Evolutionary conservation across 169 alveolate genomes (phyloP).

Genomic region (Plasmodium inui): DNA sequence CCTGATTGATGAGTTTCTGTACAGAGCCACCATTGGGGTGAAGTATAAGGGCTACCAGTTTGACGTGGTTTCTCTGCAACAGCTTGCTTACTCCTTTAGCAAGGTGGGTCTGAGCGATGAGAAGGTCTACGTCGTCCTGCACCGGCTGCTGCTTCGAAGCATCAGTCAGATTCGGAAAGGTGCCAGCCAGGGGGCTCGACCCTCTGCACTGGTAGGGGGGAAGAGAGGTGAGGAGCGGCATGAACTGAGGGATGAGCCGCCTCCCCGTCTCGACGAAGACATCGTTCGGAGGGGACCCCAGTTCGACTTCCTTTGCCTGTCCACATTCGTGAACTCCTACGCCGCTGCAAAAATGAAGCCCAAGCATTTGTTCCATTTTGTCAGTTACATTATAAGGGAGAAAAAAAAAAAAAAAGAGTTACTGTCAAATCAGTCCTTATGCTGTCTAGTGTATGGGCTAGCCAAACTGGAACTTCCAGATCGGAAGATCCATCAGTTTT

Average conservation of each 20-base stretch:
- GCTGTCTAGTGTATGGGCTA: constrained; percentile 46
- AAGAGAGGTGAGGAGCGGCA: background rate
- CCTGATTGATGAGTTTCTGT: constrained; percentile 60
- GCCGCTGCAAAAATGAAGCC: constrained; percentile 14
- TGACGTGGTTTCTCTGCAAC: constrained; percentile 59
- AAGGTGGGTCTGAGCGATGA: constrained; percentile 56
- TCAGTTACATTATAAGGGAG: constrained; percentile 64
- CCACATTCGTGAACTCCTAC: constrained; percentile 46
- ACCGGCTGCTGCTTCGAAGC: constrained; percentile 19
- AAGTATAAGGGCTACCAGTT: constrained; percentile 28
- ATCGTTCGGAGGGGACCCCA: background rate
- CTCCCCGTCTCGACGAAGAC: no score
- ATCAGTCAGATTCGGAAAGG: constrained; percentile 1
- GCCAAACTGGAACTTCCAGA: constrained; percentile 42
- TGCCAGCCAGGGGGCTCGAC: background rate
- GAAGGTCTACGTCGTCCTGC: constrained; percentile 21
- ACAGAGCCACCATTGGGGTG: constrained; percentile 68
- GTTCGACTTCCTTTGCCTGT: constrained; percentile 58
- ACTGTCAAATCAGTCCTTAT: constrained; percentile 35
- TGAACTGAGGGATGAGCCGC: background rate
- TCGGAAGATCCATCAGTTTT: constrained; percentile 27
- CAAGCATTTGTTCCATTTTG: constrained; percentile 24
- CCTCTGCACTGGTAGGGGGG: background rate
- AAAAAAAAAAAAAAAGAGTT: constrained; percentile 52
- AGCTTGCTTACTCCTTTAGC: constrained; percentile 64